phyloP scores from a whole-genome alignment of 441 rosid genomes.

The Pelargonium fulgidum region DNA sequence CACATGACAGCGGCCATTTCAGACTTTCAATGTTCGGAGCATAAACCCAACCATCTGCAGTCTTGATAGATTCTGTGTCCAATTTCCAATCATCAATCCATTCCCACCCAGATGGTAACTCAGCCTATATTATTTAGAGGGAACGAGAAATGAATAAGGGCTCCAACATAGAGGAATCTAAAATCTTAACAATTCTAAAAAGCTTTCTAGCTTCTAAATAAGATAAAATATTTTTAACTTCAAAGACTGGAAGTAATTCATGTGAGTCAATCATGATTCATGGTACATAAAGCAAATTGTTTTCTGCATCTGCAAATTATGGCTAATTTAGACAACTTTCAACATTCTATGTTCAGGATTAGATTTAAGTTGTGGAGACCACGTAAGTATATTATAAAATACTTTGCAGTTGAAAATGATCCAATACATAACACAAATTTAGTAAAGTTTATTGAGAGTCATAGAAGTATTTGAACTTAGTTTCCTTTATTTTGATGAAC shows the following conservation, averaged over 20 bases:
- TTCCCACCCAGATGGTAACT: slow-evolving; percentile 50
- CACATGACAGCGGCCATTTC: slow-evolving; percentile 55
- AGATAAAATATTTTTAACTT: not conserved
- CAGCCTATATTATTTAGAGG: slow-evolving; percentile 31
- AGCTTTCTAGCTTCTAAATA: not conserved
- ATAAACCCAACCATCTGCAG: slow-evolving; percentile 66
- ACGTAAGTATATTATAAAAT: too few relatives aligned
- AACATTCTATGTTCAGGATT: too few relatives aligned
- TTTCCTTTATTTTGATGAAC: not conserved
- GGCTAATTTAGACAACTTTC: too few relatives aligned
- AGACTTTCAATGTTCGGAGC: slow-evolving; percentile 53
- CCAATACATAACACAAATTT: too few relatives aligned
- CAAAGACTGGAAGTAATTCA: not conserved
- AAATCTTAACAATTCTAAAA: not conserved
- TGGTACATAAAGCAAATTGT: not conserved
- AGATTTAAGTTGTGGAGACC: too few relatives aligned
- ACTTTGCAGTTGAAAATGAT: too few relatives aligned
- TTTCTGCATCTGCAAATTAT: too few relatives aligned
- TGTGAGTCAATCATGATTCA: not conserved
- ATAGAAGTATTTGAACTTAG: too few relatives aligned
- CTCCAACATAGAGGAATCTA: not conserved
- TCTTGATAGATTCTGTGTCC: slow-evolving; percentile 39
- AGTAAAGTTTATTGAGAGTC: too few relatives aligned
- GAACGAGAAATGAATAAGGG: slow-evolving; percentile 1
- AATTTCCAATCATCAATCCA: slow-evolving; percentile 59